These are phyloP conservation scores for Lyophyllum decastes DNA, from an alignment of 768 basidiomycete species.

Conservation along the genomic window DNA sequence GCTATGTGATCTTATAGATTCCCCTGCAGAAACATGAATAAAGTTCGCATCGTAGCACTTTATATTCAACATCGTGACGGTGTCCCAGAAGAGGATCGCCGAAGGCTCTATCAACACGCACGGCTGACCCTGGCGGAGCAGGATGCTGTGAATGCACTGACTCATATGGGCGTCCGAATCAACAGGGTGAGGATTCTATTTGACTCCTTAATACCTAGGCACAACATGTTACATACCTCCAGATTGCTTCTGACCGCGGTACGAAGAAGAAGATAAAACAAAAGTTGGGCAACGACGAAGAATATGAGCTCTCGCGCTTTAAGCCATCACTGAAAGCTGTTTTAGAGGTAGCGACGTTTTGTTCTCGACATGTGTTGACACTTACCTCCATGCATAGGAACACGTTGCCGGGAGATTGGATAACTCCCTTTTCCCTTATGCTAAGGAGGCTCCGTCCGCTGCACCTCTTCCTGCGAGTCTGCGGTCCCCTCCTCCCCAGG, in stretches of 20 bases:
- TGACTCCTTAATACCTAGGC: too few relatives aligned
- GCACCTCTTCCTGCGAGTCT: constrained; percentile 47
- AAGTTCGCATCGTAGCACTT: constrained; percentile 94
- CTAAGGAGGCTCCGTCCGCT: constrained; percentile 72
- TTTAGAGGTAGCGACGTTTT: constrained; percentile 62
- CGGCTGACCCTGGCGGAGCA: constrained; percentile 85
- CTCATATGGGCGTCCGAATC: constrained; percentile 81
- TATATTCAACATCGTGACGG: constrained; percentile 96
- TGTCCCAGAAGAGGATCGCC: constrained; percentile 96
- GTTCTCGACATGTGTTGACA: neutral
- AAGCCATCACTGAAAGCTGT: constrained; percentile 81
- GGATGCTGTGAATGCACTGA: constrained; percentile 89
- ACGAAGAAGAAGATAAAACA: constrained; percentile 81
- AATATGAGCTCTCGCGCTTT: constrained; percentile 95
- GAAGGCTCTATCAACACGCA: constrained; percentile 94
- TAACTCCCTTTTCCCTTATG: constrained; percentile 81
- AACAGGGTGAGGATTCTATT: constrained; percentile 58
- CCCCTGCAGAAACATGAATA: constrained; percentile 71
- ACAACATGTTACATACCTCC: too few relatives aligned
- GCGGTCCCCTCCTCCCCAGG: constrained; percentile 53
- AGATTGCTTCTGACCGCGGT: constrained; percentile 80
- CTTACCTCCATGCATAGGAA: constrained; percentile 53
- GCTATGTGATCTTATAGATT: constrained; percentile 3
- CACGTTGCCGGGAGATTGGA: constrained; percentile 81
- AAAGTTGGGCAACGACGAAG: constrained; percentile 76